Conservation (phyloP, 441 rosid genomes). For the Corymbia citriodora region DNA sequence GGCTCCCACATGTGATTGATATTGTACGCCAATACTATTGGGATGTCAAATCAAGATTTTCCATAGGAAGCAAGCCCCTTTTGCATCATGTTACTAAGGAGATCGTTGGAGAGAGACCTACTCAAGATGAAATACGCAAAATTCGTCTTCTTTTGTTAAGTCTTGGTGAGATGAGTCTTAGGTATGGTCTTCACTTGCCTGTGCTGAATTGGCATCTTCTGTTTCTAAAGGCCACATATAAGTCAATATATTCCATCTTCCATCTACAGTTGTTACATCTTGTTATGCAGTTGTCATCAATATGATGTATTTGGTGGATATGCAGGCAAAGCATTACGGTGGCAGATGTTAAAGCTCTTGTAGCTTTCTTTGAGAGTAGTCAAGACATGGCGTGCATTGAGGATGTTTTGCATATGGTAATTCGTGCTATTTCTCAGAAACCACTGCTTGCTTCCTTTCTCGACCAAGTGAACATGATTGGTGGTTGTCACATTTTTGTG, state of each 20-base stretch:
- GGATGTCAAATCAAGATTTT: slow-evolving; percentile 70
- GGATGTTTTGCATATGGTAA: slow-evolving; percentile 92
- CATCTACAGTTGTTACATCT: background rate
- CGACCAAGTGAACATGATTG: slow-evolving; percentile 81
- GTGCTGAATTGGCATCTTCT: background rate
- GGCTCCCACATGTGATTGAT: slow-evolving; percentile 82
- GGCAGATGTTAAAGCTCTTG: slow-evolving; percentile 71
- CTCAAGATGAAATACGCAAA: slow-evolving; percentile 84
- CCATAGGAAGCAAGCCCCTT: slow-evolving; percentile 82
- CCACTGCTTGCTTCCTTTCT: slow-evolving; percentile 71
- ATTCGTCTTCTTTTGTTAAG: slow-evolving; percentile 93
- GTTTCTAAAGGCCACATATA: background rate
- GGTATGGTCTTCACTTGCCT: slow-evolving; percentile 37
- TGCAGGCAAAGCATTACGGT: slow-evolving; percentile 76
- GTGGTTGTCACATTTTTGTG: slow-evolving; percentile 90
- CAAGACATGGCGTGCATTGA: slow-evolving; percentile 93
- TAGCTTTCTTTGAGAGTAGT: slow-evolving; percentile 87
- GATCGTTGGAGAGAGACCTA: slow-evolving; percentile 78
- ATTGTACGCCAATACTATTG: slow-evolving; percentile 82
- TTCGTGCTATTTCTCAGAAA: slow-evolving; percentile 85
- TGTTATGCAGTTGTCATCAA: background rate
- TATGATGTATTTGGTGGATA: background rate
- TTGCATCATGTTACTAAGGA: slow-evolving; percentile 60
- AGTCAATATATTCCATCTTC: background rate
- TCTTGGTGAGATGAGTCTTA: slow-evolving; percentile 98